Conservation (phyloP, 441 rosid genomes). For the Euphorbia schlechtendalii region DNA sequence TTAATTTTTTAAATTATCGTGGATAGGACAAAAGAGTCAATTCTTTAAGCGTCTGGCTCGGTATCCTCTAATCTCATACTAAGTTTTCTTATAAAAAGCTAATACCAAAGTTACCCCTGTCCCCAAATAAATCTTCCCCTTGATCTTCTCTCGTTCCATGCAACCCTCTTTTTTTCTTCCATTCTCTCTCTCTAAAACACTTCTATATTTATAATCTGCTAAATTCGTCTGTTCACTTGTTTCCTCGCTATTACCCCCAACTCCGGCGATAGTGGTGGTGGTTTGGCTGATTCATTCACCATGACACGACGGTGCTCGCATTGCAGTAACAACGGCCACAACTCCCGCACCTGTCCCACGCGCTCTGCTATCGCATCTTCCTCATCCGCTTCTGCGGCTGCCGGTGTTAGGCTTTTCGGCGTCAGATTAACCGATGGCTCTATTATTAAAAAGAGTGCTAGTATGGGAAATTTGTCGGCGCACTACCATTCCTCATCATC, state of each 20-base stretch:
- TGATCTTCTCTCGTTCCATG: no score
- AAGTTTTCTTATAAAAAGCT: background rate
- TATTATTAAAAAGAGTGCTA: slow-evolving; percentile 88
- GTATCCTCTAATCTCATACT: no score
- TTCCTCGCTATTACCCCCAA: background rate
- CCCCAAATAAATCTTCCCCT: no score
- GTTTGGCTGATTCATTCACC: slow-evolving; percentile 12
- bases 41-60: background rate
- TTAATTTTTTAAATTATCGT: slow-evolving; percentile 14
- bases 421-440: slow-evolving; percentile 90
- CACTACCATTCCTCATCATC: slow-evolving; percentile 65
- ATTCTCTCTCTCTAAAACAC: slow-evolving; percentile 1
- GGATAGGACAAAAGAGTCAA: slow-evolving; percentile 23
- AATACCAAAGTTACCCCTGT: slow-evolving; percentile 24
- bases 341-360: slow-evolving; percentile 76
- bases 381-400: slow-evolving; percentile 17
- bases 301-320: slow-evolving; percentile 95
- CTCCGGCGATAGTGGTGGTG: slow-evolving; percentile 10
- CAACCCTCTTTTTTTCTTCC: no score
- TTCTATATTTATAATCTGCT: background rate
- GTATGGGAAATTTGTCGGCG: slow-evolving; percentile 75
- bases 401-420: slow-evolving; percentile 73
- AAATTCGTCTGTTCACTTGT: background rate
- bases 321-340: slow-evolving; percentile 94
- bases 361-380: slow-evolving; percentile 32